Evolutionary conservation across 176 grass and related monocot genomes (phyloP).

Genomic region (Oryza glaberrima): DNA sequence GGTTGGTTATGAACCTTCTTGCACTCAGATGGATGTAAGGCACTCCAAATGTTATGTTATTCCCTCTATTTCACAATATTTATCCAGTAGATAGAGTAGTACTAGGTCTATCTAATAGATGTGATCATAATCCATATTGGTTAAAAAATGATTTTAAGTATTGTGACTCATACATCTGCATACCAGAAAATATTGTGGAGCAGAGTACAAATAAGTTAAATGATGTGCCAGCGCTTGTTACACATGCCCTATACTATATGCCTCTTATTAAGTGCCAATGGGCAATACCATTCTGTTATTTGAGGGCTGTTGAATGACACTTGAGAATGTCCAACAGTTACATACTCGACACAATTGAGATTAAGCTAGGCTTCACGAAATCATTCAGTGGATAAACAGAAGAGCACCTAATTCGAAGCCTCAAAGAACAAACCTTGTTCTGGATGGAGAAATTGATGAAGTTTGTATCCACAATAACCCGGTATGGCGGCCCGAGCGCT

Average conservation of each 20-base stretch:
- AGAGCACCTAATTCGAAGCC: neutral
- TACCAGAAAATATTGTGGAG: too few relatives aligned
- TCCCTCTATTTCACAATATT: too few relatives aligned
- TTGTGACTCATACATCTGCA: too few relatives aligned
- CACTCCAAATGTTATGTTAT: neutral
- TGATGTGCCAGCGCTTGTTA: too few relatives aligned
- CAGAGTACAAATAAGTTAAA: too few relatives aligned
- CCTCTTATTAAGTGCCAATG: neutral
- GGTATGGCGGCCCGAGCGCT: slow-evolving; percentile 77
- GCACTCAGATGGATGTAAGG: neutral
- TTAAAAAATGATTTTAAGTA: too few relatives aligned
- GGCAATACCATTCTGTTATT: neutral
- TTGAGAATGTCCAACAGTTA: neutral
- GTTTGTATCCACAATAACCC: slow-evolving; percentile 97
- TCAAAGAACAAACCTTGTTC: slow-evolving; percentile 65
- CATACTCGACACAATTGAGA: neutral
- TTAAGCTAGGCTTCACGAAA: neutral
- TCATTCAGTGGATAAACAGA: neutral
- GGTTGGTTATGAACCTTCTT: neutral
- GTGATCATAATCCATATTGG: too few relatives aligned
- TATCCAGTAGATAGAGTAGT: too few relatives aligned
- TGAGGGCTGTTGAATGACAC: neutral
- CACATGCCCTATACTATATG: neutral
- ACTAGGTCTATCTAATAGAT: too few relatives aligned
- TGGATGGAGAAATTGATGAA: slow-evolving; percentile 99